These are phyloP conservation scores for Pichia ethanolica DNA, from an alignment of 805 yeast species.

Conservation along the genomic window DNA sequence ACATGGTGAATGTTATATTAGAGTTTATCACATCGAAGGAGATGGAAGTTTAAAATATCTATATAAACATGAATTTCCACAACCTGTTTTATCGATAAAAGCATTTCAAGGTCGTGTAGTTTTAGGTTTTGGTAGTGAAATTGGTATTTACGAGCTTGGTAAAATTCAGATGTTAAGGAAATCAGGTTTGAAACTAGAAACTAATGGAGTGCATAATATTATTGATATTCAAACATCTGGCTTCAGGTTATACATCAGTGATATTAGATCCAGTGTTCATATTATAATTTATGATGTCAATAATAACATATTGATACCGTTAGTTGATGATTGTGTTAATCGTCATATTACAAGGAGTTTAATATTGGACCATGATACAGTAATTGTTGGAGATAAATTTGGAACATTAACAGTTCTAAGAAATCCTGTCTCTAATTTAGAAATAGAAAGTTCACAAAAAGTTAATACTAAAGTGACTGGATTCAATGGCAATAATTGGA, in stretches of 20 bases:
- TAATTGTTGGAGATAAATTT: slow-evolving; percentile 79
- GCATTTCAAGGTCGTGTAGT: slow-evolving; percentile 55
- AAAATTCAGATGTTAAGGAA: slow-evolving; percentile 70
- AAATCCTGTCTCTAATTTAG: slow-evolving; percentile 31
- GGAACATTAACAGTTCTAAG: slow-evolving; percentile 73
- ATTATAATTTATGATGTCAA: slow-evolving; percentile 44
- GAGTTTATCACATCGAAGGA: slow-evolving; percentile 30
- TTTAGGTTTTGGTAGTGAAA: slow-evolving; percentile 44
- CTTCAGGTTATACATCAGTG: slow-evolving; percentile 60
- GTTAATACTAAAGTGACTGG: slow-evolving; percentile 9
- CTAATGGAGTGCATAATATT: slow-evolving; percentile 34
- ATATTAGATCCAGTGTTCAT: slow-evolving; percentile 58
- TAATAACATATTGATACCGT: slow-evolving; percentile 45
- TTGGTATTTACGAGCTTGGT: slow-evolving; percentile 69
- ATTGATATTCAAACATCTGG: slow-evolving; percentile 50
- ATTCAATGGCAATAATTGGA: not conserved
- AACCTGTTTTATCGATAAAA: slow-evolving; percentile 39
- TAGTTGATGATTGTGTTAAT: slow-evolving; percentile 63
- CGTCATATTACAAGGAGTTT: slow-evolving; percentile 58
- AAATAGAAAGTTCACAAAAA: not conserved
- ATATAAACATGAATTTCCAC: slow-evolving; percentile 55
- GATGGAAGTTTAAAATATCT: slow-evolving; percentile 38
- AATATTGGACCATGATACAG: slow-evolving; percentile 66
- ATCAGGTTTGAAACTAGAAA: slow-evolving; percentile 39
- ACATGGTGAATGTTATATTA: slow-evolving; percentile 24